Conservation (phyloP, 139 green algal species). For the Chlamydomonas sp. region DNA sequence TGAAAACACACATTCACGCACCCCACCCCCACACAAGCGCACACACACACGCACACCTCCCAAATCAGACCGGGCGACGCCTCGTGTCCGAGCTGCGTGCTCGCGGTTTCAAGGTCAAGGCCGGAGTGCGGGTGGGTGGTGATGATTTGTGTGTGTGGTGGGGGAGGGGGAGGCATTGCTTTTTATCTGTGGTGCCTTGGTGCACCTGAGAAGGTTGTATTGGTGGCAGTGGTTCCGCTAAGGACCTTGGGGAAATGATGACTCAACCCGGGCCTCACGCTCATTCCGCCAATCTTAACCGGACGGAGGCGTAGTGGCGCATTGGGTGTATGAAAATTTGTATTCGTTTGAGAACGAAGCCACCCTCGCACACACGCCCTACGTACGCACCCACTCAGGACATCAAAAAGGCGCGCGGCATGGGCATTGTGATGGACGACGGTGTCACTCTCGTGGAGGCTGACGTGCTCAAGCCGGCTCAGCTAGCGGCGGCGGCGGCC, state of each 20-base stretch:
- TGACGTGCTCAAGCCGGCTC: slow-evolving; percentile 42
- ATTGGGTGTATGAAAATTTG: background rate
- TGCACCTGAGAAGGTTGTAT: too few relatives aligned
- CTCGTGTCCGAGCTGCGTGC: background rate
- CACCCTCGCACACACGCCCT: background rate
- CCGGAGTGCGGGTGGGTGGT: background rate
- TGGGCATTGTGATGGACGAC: slow-evolving; percentile 29
- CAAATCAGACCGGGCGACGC: background rate
- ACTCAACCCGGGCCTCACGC: too few relatives aligned
- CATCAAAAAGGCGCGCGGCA: slow-evolving; percentile 36
- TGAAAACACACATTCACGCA: too few relatives aligned
- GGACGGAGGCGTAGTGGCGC: too few relatives aligned
- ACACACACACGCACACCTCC: background rate
- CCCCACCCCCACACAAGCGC: too few relatives aligned
- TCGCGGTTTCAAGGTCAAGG: slow-evolving; percentile 1
- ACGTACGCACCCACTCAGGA: slow-evolving; percentile 24
- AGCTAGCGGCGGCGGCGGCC: slow-evolving; percentile 32
- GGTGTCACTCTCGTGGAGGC: slow-evolving; percentile 35
- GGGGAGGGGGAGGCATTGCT: too few relatives aligned
- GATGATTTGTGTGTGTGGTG: too few relatives aligned
- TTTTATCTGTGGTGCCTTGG: too few relatives aligned
- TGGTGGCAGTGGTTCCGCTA: too few relatives aligned
- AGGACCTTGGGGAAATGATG: background rate
- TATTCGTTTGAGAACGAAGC: background rate
- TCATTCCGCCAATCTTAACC: too few relatives aligned